phyloP scores from a whole-genome alignment of 1,139 yeast species.

The Kurtzmaniella quercitrusa region DNA sequence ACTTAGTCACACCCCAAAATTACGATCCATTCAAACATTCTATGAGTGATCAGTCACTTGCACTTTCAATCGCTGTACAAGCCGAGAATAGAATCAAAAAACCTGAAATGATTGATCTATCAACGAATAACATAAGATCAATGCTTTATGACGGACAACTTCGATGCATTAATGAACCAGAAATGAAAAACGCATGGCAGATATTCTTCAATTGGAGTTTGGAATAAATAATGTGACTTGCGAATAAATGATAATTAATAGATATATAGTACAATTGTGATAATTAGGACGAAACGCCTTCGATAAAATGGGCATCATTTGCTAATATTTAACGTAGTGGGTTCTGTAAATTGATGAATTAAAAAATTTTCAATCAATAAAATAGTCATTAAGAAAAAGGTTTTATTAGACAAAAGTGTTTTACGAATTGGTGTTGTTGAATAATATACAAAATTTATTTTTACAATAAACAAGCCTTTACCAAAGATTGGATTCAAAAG shows the following conservation, averaged over 20 bases:
- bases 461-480: too few species aligned
- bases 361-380: too few species aligned
- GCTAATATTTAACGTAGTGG: too few species aligned
- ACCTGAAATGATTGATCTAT: not conserved
- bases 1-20: not conserved
- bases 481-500: too few species aligned
- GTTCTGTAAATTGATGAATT: too few species aligned
- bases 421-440: too few species aligned
- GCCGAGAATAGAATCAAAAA: not conserved
- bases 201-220: not conserved
- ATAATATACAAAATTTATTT: too few species aligned
- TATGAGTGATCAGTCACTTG: not conserved
- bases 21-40: not conserved
- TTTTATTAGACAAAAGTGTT: too few species aligned
- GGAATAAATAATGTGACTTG: not conserved
- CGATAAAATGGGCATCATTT: too few species aligned
- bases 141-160: not conserved
- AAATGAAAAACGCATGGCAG: not conserved
- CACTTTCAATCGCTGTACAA: not conserved
- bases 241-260: not conserved
- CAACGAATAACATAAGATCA: not conserved
- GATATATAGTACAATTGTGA: not conserved
- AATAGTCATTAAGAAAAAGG: too few species aligned
- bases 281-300: too few species aligned
- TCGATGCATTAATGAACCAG: not conserved